phyloP scores from a whole-genome alignment of 2,329 filamentous ascomycete species.

The Clonostachys solani region DNA sequence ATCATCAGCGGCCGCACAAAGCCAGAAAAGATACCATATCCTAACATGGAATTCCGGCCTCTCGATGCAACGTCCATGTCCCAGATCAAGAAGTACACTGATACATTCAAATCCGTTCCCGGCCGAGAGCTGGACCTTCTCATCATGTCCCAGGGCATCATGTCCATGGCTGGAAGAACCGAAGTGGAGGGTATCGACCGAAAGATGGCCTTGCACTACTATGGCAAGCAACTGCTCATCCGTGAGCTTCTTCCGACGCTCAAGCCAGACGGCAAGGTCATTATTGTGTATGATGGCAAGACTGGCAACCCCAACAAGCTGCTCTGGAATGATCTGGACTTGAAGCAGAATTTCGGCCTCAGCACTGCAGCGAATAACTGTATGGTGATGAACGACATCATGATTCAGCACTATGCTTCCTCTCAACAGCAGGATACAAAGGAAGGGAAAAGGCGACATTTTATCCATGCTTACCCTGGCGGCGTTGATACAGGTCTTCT shows the following conservation, averaged over 20 bases:
- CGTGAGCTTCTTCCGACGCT: constrained; percentile 29
- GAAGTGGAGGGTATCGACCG: constrained; percentile 40
- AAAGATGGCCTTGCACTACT: constrained; percentile 40
- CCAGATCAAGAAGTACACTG: constrained; percentile 23
- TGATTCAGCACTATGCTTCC: constrained; percentile 24
- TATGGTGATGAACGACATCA: constrained; percentile 29
- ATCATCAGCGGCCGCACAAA: constrained; percentile 26
- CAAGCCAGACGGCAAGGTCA: constrained; percentile 26
- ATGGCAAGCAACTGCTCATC: constrained; percentile 36
- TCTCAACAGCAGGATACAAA: constrained; percentile 13
- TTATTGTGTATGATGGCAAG: constrained; percentile 27
- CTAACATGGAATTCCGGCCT: constrained; percentile 22
- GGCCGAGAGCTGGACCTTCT: constrained; percentile 26
- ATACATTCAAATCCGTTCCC: constrained; percentile 12
- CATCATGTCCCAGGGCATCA: constrained; percentile 30
- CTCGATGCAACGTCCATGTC: constrained; percentile 26
- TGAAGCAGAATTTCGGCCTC: constrained; percentile 25
- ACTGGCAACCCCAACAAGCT: constrained; percentile 23
- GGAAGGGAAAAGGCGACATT: constrained; percentile 17
- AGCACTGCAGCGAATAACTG: constrained; percentile 27
- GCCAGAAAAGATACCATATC: constrained; percentile 17
- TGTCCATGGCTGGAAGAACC: constrained; percentile 24
- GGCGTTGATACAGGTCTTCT: constrained; percentile 24
- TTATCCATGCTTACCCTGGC: constrained; percentile 34
- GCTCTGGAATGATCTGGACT: constrained; percentile 31